Evolutionary conservation across 83 land plant genomes (phyloP), one percentile per base, ranked within the genome.

Genomic region (Picea engelmannii): DNA sequence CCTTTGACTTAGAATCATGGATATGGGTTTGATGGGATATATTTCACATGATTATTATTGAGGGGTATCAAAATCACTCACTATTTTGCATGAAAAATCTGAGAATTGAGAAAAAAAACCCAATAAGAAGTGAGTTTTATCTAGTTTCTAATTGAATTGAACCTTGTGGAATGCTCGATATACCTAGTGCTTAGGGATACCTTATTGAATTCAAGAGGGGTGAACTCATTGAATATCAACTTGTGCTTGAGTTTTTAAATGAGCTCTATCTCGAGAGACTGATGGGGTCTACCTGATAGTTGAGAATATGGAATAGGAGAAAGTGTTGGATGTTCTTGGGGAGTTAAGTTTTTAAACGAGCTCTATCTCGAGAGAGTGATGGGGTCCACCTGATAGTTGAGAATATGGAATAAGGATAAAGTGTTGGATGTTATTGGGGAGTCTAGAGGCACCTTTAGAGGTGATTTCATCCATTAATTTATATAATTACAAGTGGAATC

Each of bases 321-420:
- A 92, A 91, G 62, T 90, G 92, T 64, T 90, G 92, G 35, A 92
- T 88, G 91, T 92, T 92, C 80, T 88, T 90, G 84, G 95, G 95
- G 55, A 92, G 89, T 9, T 10, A 20, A 52, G 62, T 3, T 42
- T 75, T 3, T 21, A 8, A 23, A 17, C 23, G 40, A 21, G 59
- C 17, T 49, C 24, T 6, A 58, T 0, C 18, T 55, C 49, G 52
- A 5, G 27, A 64, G 66, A 64, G 23, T 21, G 20, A n/a, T 49
- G 23, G 42, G 79, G 61, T n/a, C 2, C 13, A 23, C 27, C 79
- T 11, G 15, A 11, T 58, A 8, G 59, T 58, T 76, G 23, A 52
- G 40, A 58, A 63, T 40, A 44, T 59, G 66, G 20, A 67, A 82
- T 35, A 80, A 88, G 70, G 40, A 85, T 82, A 60, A 92, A 91